Conservation (phyloP, 2,329 filamentous ascomycete species). For the Paracoccidioides brasiliensis region DNA sequence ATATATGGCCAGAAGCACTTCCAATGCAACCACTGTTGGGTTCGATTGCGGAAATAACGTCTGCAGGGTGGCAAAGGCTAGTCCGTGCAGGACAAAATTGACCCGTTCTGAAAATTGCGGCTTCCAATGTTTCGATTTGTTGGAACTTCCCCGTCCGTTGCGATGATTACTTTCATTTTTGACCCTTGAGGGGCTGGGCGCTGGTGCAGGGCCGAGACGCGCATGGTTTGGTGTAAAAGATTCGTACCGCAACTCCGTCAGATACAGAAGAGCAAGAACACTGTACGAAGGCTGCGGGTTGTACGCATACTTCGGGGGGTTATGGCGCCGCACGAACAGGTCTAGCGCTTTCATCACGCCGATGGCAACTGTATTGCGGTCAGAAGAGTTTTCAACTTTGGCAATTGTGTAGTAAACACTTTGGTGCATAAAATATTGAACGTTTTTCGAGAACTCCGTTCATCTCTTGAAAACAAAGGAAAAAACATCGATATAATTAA, state of each 20-base stretch:
- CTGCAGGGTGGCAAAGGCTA: slow-evolving; percentile 24
- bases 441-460: too few relatives aligned
- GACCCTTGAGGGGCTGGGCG: not conserved
- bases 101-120: slow-evolving; percentile 23
- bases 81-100: slow-evolving; percentile 24
- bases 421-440: not conserved
- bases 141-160: not conserved
- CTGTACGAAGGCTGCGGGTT: slow-evolving; percentile 16
- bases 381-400: slow-evolving; percentile 5
- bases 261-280: slow-evolving; percentile 21
- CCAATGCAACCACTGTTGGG: slow-evolving; percentile 24
- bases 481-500: not conserved
- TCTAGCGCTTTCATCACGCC: slow-evolving; percentile 31
- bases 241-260: slow-evolving; percentile 33
- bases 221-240: slow-evolving; percentile 32
- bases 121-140: slow-evolving; percentile 10
- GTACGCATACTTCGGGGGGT: slow-evolving; percentile 22
- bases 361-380: slow-evolving; percentile 20
- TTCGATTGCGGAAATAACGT: slow-evolving; percentile 22
- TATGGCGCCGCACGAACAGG: slow-evolving; percentile 24
- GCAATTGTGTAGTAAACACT: not conserved
- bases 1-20: slow-evolving; percentile 29
- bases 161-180: not conserved
- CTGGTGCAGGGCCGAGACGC: slow-evolving; percentile 14
- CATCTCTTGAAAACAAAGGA: not conserved